Conservation (phyloP, 2,329 filamentous ascomycete species). For the Sclerotinia borealis region DNA sequence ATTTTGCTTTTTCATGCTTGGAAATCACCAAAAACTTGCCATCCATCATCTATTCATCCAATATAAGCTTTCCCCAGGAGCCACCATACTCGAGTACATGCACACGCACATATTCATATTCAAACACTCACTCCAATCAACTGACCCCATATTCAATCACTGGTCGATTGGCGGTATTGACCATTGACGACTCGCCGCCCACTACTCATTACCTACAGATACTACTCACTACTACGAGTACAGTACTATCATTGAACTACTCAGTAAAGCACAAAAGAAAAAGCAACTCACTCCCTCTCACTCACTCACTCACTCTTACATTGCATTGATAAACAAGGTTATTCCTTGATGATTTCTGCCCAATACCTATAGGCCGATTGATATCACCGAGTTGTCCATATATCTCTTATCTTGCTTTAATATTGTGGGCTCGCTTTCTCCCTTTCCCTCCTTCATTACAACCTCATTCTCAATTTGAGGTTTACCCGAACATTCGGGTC, state of each 20-base stretch:
- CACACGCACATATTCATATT: neutral
- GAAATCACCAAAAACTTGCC: neutral
- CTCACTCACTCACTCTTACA: no score
- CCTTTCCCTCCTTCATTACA: neutral
- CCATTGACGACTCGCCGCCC: conserved; percentile 1
- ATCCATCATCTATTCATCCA: neutral
- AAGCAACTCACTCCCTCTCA: neutral
- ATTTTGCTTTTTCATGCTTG: neutral
- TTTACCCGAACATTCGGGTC: conserved; percentile 5
- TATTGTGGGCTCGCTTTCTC: neutral
- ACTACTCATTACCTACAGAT: neutral
- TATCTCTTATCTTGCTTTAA: conserved; percentile 6
- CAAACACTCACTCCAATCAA: neutral
- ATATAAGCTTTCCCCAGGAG: neutral
- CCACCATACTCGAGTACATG: neutral
- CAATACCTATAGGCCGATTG: conserved; percentile 18
- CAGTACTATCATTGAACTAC: neutral
- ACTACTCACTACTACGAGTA: no score
- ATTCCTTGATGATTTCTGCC: conserved; percentile 26
- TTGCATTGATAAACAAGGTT: conserved; percentile 11
- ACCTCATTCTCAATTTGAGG: conserved; percentile 2
- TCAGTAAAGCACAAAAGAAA: neutral
- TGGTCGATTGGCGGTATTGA: neutral
- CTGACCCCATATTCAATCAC: neutral
- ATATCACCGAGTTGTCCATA: neutral